Evolutionary conservation across 2,329 filamentous ascomycete species (phyloP).

Genomic region (Arthrobotrys sphaeroides): DNA sequence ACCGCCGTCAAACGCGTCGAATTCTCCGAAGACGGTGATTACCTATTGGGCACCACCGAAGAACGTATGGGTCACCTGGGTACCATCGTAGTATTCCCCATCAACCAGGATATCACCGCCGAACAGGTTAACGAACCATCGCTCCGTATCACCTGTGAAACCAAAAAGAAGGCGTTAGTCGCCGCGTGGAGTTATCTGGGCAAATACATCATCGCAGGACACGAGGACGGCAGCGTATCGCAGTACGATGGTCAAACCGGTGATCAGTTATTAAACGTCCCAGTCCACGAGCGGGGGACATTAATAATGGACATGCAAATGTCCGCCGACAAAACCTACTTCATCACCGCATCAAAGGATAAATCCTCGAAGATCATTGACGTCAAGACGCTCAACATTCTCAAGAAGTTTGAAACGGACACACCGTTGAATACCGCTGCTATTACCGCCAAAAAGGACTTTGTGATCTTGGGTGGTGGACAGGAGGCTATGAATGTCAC

Average conservation of each 20-base stretch:
- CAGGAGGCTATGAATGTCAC: conserved; percentile 99
- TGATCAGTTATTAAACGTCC: conserved; percentile 72
- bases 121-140: conserved; percentile 84
- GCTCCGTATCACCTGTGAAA: conserved; percentile 89
- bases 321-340: conserved; percentile 92
- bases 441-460: conserved; percentile 96
- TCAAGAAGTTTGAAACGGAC: conserved; percentile 92
- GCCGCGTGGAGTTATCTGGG: conserved; percentile 87
- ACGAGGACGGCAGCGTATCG: conserved; percentile 93
- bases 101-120: conserved; percentile 82
- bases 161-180: conserved; percentile 96
- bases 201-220: conserved; percentile 96
- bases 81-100: conserved; percentile 91
- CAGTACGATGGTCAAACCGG: conserved; percentile 87
- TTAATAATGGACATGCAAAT: conserved; percentile 94
- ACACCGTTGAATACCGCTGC: conserved; percentile 95
- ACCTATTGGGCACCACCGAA: conserved; percentile 93
- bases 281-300: conserved; percentile 83
- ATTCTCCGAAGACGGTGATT: conserved; percentile 91
- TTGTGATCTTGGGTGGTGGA: conserved; percentile 95
- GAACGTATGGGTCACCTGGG: conserved; percentile 97
- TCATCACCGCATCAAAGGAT: conserved; percentile 98
- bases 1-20: conserved; percentile 98
- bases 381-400: conserved; percentile 82
- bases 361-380: conserved; percentile 95